These are phyloP conservation scores for Dissophora ornata DNA, from an alignment of 192 early-diverging fungal species.

Conservation along the genomic window DNA sequence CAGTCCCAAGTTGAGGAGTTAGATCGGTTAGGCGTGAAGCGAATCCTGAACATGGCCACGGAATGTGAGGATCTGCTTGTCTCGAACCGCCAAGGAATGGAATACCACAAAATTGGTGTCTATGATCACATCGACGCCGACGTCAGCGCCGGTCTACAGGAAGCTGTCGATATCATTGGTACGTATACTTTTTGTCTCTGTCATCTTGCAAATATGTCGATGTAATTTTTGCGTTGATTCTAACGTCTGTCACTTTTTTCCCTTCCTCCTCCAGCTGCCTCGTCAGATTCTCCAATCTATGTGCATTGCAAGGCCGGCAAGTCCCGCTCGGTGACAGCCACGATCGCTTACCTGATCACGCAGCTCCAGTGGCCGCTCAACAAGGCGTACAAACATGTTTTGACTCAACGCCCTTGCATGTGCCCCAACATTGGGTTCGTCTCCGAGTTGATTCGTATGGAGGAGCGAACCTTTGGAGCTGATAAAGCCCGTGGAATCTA, in stretches of 20 bases:
- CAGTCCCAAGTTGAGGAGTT: slow-evolving; percentile 65
- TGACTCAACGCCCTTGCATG: slow-evolving; percentile 69
- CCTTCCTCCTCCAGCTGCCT: slow-evolving; percentile 42
- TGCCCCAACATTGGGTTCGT: slow-evolving; percentile 86
- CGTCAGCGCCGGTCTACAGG: slow-evolving; percentile 66
- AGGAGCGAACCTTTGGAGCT: slow-evolving; percentile 66
- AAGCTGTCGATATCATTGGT: slow-evolving; percentile 78
- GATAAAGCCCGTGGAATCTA: slow-evolving; percentile 18
- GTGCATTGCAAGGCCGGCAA: slow-evolving; percentile 86
- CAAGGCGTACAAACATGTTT: slow-evolving; percentile 75
- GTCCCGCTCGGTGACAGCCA: slow-evolving; percentile 78
- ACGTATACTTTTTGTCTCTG: slow-evolving; percentile 19
- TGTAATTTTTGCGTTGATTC: not conserved
- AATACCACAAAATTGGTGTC: slow-evolving; percentile 62
- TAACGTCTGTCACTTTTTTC: not conserved
- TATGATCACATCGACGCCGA: slow-evolving; percentile 76
- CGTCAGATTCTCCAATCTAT: slow-evolving; percentile 63
- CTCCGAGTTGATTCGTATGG: slow-evolving; percentile 73
- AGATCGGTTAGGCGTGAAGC: slow-evolving; percentile 65
- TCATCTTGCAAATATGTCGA: slow-evolving; percentile 2
- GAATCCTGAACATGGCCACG: slow-evolving; percentile 84
- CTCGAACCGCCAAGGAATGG: slow-evolving; percentile 49
- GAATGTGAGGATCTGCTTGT: slow-evolving; percentile 71
- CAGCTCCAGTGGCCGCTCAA: slow-evolving; percentile 70
- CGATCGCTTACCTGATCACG: slow-evolving; percentile 75